phyloP scores from a whole-genome alignment of 345 rosid genomes.

The Heritiera fomes region DNA sequence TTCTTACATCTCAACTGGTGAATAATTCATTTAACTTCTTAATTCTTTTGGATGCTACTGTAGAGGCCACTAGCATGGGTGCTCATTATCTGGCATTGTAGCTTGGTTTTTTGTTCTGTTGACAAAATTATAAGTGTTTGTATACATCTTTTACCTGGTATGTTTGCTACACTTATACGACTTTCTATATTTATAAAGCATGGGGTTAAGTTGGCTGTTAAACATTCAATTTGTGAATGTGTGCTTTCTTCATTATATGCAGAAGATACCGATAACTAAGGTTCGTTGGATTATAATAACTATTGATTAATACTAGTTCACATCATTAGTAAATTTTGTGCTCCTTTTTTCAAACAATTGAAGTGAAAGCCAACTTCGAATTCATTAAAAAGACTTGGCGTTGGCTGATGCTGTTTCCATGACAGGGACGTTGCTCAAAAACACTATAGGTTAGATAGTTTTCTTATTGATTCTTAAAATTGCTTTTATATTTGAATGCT shows the following conservation, averaged over 20 bases:
- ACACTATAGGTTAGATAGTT: slow-evolving; percentile 63
- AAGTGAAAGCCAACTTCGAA: slow-evolving; percentile 98
- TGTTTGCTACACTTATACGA: slow-evolving; percentile 24
- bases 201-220: no score
- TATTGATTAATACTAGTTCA: no score
- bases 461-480: background rate
- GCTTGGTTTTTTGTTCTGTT: slow-evolving; percentile 86
- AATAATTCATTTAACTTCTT: slow-evolving; percentile 18
- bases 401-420: slow-evolving; percentile 94
- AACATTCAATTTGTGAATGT: background rate
- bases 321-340: no score
- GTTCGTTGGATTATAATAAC: background rate
- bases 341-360: slow-evolving; percentile 27
- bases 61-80: slow-evolving; percentile 99
- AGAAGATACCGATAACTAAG: background rate
- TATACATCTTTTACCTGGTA: slow-evolving; percentile 95
- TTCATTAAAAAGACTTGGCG: slow-evolving; percentile 85
- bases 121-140: slow-evolving; percentile 94
- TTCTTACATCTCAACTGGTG: slow-evolving; percentile 15
- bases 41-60: slow-evolving; percentile 27
- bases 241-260: background rate
- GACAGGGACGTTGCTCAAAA: slow-evolving; percentile 88
- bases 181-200: background rate
- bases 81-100: slow-evolving; percentile 89
- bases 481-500: background rate